A percentile compares a stretch with the other conserved stretches of the same genome.
These are phyloP conservation scores for Acacia concinna DNA, from an alignment of 331 rosid species.

Conservation along the genomic window DNA sequence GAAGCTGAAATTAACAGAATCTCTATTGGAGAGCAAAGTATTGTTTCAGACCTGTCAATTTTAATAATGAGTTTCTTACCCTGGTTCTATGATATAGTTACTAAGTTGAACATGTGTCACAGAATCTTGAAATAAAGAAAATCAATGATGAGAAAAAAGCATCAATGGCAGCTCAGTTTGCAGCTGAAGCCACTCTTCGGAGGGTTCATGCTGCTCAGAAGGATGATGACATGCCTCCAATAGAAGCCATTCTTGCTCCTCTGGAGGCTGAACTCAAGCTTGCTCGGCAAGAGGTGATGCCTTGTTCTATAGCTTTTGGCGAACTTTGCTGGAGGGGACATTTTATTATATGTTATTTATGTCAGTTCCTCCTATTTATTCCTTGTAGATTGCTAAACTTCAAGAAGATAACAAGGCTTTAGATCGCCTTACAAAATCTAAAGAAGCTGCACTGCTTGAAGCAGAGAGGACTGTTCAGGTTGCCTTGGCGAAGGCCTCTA, in stretches of 20 bases:
- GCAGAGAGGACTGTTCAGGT: slow-evolving; percentile 94
- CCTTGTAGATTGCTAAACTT: slow-evolving; percentile 85
- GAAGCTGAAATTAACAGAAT: slow-evolving; percentile 91
- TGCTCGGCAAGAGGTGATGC: slow-evolving; percentile 85
- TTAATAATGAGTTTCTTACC: slow-evolving; percentile 15
- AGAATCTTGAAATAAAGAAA: slow-evolving; percentile 97
- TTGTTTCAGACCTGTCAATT: slow-evolving; percentile 30
- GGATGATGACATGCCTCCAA: slow-evolving; percentile 99
- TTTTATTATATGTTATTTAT: slow-evolving; percentile 11
- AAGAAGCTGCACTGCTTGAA: slow-evolving; percentile 94
- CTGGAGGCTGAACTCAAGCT: slow-evolving; percentile 98
- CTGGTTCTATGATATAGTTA: slow-evolving; percentile 24
- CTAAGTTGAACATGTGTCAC: slow-evolving; percentile 41
- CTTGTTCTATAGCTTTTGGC: slow-evolving; percentile 8
- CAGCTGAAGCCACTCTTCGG: slow-evolving; percentile 95
- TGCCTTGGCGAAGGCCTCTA: slow-evolving; percentile 95
- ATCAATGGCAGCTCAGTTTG: slow-evolving; percentile 98
- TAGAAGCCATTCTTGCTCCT: slow-evolving; percentile 97
- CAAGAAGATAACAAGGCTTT: slow-evolving; percentile 94
- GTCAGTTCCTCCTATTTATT: slow-evolving; percentile 35
- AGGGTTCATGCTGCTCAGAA: slow-evolving; percentile 98
- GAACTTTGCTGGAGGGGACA: slow-evolving; percentile 14
- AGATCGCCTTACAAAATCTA: slow-evolving; percentile 94
- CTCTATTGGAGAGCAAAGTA: slow-evolving; percentile 96
- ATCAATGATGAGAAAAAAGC: slow-evolving; percentile 98